These are phyloP conservation scores for Venturia effusa DNA, from an alignment of 2,329 filamentous ascomycete species.

Conservation along the genomic window DNA sequence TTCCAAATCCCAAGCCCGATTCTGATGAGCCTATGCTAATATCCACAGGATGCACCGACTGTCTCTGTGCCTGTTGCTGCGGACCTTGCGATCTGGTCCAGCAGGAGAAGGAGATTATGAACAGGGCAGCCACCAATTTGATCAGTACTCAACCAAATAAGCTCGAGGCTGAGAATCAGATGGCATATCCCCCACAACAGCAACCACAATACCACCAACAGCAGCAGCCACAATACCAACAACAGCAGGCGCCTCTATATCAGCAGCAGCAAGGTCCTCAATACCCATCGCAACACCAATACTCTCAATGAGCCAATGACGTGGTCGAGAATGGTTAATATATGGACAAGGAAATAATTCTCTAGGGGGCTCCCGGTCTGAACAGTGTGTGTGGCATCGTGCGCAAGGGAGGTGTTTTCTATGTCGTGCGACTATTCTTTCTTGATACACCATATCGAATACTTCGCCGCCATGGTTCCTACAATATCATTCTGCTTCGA, in stretches of 20 bases:
- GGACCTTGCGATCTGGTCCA: slow-evolving; percentile 23
- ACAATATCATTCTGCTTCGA: no score
- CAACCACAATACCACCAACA: background rate
- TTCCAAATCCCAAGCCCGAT: background rate
- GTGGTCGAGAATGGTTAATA: background rate
- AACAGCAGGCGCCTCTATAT: background rate
- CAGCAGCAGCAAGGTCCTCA: background rate
- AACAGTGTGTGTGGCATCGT: no score
- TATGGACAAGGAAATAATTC: background rate
- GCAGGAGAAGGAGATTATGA: slow-evolving; percentile 23
- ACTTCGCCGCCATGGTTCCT: background rate
- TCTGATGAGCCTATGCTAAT: background rate
- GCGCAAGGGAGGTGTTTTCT: background rate
- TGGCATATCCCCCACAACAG: background rate
- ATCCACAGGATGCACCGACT: slow-evolving; percentile 20
- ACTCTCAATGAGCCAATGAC: background rate
- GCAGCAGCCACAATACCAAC: background rate
- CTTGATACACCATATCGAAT: background rate
- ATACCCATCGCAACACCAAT: slow-evolving; percentile 1
- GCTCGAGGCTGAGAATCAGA: background rate
- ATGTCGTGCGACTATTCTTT: background rate
- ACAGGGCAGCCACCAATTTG: slow-evolving; percentile 10
- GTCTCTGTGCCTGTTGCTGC: slow-evolving; percentile 25
- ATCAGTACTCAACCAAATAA: slow-evolving; percentile 10
- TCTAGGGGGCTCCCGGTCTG: no score